Evolutionary conservation across 331 rosid species (phyloP).

Genomic region (Dryas integrifolia): DNA sequence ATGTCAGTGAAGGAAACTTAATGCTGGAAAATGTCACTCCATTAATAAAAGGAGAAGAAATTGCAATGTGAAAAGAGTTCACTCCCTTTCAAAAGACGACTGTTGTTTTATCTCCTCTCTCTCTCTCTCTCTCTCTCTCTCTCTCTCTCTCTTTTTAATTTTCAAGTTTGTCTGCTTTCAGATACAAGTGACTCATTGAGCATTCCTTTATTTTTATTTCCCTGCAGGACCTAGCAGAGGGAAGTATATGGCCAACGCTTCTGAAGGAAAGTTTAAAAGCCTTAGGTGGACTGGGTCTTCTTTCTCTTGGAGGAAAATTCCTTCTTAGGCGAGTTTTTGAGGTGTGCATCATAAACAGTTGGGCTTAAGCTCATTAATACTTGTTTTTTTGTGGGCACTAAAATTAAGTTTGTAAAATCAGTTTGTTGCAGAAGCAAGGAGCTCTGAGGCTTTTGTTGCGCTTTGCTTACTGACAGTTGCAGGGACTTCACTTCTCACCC

Average conservation of each 20-base stretch:
- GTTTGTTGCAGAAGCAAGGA: conserved; percentile 99
- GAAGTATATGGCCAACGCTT: conserved; percentile 94
- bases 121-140: background rate
- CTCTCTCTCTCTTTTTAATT: background rate
- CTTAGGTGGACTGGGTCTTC: conserved; percentile 86
- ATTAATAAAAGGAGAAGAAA: background rate
- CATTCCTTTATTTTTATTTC: conserved; percentile 19
- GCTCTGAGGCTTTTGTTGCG: conserved; percentile 98
- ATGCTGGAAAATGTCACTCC: background rate
- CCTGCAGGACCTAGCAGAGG: conserved; percentile 65
- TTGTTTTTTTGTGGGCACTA: conserved; percentile 19
- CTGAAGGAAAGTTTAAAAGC: conserved; percentile 95
- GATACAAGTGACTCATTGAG: conserved; percentile 17
- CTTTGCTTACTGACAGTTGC: conserved; percentile 95
- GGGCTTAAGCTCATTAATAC: background rate
- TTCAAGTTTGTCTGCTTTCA: background rate
- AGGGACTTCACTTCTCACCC: conserved; percentile 89
- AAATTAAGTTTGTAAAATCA: conserved; percentile 43
- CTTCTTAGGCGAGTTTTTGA: conserved; percentile 93
- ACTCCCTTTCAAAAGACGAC: no score
- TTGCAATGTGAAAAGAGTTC: no score
- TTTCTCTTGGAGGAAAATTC: conserved; percentile 89
- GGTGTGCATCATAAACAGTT: conserved; percentile 41
- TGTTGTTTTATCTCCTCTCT: background rate
- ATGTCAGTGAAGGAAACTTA: background rate